Base-by-base conservation (phyloP, 306 rosid genomes). In the Dicorynia guianensis region DNA sequence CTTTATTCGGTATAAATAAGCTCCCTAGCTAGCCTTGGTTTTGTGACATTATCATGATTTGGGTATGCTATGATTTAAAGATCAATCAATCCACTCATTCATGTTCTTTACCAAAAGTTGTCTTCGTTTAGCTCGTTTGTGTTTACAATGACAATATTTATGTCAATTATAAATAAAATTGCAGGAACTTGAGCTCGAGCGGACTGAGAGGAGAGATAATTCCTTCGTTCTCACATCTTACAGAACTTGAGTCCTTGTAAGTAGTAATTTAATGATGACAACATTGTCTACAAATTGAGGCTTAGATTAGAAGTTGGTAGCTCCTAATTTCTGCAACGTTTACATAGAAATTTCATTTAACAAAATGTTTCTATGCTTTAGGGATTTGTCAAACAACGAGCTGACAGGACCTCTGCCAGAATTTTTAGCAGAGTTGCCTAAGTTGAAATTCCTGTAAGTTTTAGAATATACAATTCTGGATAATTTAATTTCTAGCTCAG, bases 341-440 rank as follows among this genome's bases (percentile, higher is more conserved):
- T 1, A 19, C 4, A 2, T 8, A 34, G 1, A 19, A 5, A 47
- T 73, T 7, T 25, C 46, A 30, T 19, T n/a, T 5, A 0, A 19
- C 8, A 10, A n/a, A n/a, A 0, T 12, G 13, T 33, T 35, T 14
- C 10, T 25, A 8, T 55, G 4, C 62, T 50, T 18, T 43, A 80
- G 83, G 81, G 83, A 84, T 56, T 76, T 80, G 53, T 68, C 82
- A 25, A 5, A 46, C n/a, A 83, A 83, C 33, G 5, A 61, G 3
- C 40, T 81, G 38, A 48, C 38, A 35, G 85, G 88, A 78, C 5
- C 35, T 13, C 6, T 77, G 1, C 81, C 85, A 0, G 62, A 58
- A 12, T 74, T 69, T 77, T 42, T 84, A 4, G 80, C 76, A n/a
- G 14, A 74, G 2, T 2, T 84, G 47, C 62, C 76, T 44, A 36